These are phyloP conservation scores for Ambispora gerdemannii DNA, from an alignment of 192 early-diverging fungal genomes.

Conservation along the genomic window DNA sequence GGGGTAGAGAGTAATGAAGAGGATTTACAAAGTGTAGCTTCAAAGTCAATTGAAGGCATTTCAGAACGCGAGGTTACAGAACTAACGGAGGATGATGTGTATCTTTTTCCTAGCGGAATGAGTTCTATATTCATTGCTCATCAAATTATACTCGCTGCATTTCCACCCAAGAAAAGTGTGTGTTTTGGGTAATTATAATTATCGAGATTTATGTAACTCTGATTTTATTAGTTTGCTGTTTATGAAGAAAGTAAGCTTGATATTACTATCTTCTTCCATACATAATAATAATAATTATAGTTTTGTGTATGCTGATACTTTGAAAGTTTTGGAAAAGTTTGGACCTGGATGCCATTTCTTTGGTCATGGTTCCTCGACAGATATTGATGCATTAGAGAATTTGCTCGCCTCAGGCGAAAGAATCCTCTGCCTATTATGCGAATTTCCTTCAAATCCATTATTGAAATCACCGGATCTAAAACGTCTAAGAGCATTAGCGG, in stretches of 20 bases:
- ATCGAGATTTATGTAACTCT: not conserved
- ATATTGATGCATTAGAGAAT: constrained; percentile 70
- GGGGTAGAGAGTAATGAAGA: constrained; percentile 32
- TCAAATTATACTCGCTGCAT: constrained; percentile 50
- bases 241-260: not conserved
- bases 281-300: constrained; percentile 33
- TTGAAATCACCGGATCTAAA: constrained; percentile 77
- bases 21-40: constrained; percentile 29
- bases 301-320: constrained; percentile 94
- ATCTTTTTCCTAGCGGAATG: constrained; percentile 88
- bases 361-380: constrained; percentile 74
- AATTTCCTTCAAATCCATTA: constrained; percentile 94
- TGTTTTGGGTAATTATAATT: constrained; percentile 75
- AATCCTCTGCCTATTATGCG: constrained; percentile 83
- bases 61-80: constrained; percentile 54
- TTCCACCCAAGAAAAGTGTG: constrained; percentile 64
- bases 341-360: constrained; percentile 85
- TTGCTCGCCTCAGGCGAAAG: constrained; percentile 59
- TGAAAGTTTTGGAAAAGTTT: constrained; percentile 96
- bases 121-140: constrained; percentile 89
- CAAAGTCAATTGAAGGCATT: constrained; percentile 37
- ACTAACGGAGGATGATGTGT: constrained; percentile 77
- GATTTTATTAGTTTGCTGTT: constrained; percentile 2
- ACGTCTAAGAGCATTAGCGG: constrained; percentile 70
- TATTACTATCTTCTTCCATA: not conserved